Percentiles rank a stretch among this genome's conserved stretches.
These are phyloP conservation scores for Protea cynaroides DNA, from an alignment of 164 flowering plant species.

Conservation along the genomic window DNA sequence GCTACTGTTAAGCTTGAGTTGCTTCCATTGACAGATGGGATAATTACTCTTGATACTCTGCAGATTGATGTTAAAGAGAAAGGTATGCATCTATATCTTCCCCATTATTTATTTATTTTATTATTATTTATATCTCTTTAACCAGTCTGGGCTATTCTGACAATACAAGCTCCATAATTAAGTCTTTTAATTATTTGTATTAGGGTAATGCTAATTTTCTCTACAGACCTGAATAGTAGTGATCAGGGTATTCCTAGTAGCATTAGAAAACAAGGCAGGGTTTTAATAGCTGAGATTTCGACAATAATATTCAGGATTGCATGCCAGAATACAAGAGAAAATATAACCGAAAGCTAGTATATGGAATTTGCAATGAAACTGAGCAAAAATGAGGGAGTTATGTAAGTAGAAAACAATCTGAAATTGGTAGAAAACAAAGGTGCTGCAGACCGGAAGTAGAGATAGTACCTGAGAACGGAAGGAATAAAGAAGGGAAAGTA, in stretches of 20 bases:
- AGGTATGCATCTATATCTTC: conserved; percentile 29
- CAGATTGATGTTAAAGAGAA: conserved; percentile 51
- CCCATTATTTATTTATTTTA: background rate
- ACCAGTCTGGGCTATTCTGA: background rate
- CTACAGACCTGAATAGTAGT: background rate
- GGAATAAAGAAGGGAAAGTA: too few relatives aligned
- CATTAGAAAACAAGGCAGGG: background rate
- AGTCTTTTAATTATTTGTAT: too few relatives aligned
- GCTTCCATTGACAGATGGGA: conserved; percentile 94
- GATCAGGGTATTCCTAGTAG: background rate
- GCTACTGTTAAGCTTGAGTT: conserved; percentile 93
- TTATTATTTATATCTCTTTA: background rate
- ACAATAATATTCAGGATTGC: too few relatives aligned
- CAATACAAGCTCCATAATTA: background rate
- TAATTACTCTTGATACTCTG: conserved; percentile 69
- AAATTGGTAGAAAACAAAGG: too few relatives aligned
- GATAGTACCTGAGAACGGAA: too few relatives aligned
- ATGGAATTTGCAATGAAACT: too few relatives aligned
- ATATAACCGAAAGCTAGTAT: too few relatives aligned
- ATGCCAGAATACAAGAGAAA: too few relatives aligned
- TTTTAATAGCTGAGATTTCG: too few relatives aligned
- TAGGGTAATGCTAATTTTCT: background rate
- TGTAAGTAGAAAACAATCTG: too few relatives aligned
- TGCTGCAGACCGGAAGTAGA: too few relatives aligned
- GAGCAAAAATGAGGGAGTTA: too few relatives aligned